Percentiles rank a stretch among this genome's conserved stretches.
Conservation (phyloP, 2,329 filamentous ascomycete species). For the Beauveria rudraprayagi region DNA sequence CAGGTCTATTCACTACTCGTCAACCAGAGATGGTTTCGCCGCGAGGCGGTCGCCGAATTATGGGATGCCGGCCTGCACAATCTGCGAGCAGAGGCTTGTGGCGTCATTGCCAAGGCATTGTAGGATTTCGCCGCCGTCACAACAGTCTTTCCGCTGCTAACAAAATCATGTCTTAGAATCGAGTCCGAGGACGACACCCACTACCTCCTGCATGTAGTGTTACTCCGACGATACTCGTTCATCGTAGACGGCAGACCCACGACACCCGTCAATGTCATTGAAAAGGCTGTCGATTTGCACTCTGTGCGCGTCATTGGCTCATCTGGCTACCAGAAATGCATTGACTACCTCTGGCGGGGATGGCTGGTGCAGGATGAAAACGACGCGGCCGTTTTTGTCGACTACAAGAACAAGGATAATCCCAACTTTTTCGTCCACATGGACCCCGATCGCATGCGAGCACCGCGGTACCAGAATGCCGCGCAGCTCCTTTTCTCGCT, state of each 20-base stretch:
- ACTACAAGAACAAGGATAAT: conserved; percentile 77
- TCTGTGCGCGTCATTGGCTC: conserved; percentile 82
- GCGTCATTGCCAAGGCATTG: conserved; percentile 81
- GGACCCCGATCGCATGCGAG: conserved; percentile 89
- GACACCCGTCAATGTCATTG: conserved; percentile 75
- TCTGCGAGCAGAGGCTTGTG: conserved; percentile 72
- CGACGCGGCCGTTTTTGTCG: conserved; percentile 80
- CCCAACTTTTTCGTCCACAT: conserved; percentile 72
- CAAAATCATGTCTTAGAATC: conserved; percentile 48
- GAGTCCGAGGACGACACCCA: conserved; percentile 72
- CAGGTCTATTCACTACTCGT: conserved; percentile 70
- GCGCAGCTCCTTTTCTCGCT: conserved; percentile 80
- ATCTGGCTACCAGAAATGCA: conserved; percentile 92
- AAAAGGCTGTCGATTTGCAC: conserved; percentile 89
- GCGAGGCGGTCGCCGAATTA: conserved; percentile 70
- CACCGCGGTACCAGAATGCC: conserved; percentile 85
- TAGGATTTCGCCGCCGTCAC: conserved; percentile 22
- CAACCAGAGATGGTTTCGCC: conserved; percentile 64
- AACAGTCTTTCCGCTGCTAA: background rate
- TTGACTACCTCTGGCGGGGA: conserved; percentile 84
- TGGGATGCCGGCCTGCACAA: conserved; percentile 87
- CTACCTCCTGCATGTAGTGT: conserved; percentile 70
- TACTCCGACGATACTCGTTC: conserved; percentile 85
- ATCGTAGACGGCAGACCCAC: conserved; percentile 64
- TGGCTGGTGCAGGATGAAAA: conserved; percentile 96